A percentile compares a stretch with the other conserved stretches of the same genome.
Evolutionary conservation across 2,329 filamentous ascomycete genomes (phyloP).

Genomic region (Botryotinia convoluta): DNA sequence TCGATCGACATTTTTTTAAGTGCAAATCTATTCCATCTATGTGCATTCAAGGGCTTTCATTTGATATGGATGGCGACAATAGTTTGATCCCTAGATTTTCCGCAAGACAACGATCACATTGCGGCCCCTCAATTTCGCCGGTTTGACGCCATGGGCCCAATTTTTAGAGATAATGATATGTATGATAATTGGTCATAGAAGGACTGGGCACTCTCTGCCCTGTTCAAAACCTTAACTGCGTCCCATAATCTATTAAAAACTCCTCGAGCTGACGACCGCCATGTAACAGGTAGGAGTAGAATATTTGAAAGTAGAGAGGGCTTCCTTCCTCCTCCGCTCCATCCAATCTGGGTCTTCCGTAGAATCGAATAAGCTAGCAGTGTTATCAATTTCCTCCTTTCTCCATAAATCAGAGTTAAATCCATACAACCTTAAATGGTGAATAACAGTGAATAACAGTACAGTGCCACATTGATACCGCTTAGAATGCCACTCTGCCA

Average conservation of each 20-base stretch:
- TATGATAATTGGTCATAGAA: background rate
- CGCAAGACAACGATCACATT: background rate
- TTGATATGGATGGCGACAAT: background rate
- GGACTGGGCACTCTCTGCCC: background rate
- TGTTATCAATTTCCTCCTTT: background rate
- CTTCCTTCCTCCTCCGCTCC: background rate
- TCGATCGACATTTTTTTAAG: background rate
- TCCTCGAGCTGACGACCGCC: background rate
- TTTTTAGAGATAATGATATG: background rate
- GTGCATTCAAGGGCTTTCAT: background rate
- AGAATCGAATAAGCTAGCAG: background rate
- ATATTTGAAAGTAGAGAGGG: background rate
- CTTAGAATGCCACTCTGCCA: background rate
- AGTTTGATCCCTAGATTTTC: background rate
- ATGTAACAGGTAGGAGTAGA: background rate
- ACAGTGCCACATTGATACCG: background rate
- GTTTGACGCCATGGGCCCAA: background rate
- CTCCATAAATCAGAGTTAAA: background rate
- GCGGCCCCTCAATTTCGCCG: conserved; percentile 4
- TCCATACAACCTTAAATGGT: background rate
- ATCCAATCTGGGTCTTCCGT: background rate
- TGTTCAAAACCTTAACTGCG: too few species aligned
- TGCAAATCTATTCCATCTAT: background rate
- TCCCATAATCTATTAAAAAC: background rate
- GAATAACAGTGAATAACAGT: background rate